phyloP scores from a whole-genome alignment of 257 asterid species.

The Capsicum pubescens region DNA sequence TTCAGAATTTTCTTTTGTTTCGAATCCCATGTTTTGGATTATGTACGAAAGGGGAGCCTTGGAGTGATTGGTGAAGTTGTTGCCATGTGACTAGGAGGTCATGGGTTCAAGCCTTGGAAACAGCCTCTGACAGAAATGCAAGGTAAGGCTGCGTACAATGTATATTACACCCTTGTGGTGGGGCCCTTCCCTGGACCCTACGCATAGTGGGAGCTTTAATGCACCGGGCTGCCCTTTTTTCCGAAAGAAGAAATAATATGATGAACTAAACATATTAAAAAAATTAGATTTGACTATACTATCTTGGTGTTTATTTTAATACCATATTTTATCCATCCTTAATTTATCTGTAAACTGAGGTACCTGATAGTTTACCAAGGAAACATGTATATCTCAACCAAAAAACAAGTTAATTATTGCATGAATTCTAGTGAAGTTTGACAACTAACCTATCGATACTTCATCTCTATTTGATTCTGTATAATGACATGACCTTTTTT shows the following conservation, averaged over 20 bases:
- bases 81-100: too few relatives aligned
- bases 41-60: too few relatives aligned
- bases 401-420: not conserved
- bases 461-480: not conserved
- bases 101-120: too few relatives aligned
- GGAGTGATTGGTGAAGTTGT: too few relatives aligned
- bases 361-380: not conserved
- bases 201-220: too few relatives aligned
- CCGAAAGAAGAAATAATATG: not conserved
- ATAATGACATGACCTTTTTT: conserved; percentile 2
- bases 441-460: not conserved
- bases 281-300: not conserved
- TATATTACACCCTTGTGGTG: too few relatives aligned
- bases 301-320: not conserved
- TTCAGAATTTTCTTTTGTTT: not conserved
- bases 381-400: not conserved
- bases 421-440: not conserved
- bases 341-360: not conserved
- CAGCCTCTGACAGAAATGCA: too few relatives aligned
- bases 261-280: not conserved
- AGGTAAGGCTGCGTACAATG: too few relatives aligned
- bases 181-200: too few relatives aligned
- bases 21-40: not conserved
- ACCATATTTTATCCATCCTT: not conserved
- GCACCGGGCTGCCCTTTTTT: too few relatives aligned